These are phyloP conservation scores for Thraustotheca clavata DNA, from an alignment of 352 stramenopile species.

Conservation along the genomic window DNA sequence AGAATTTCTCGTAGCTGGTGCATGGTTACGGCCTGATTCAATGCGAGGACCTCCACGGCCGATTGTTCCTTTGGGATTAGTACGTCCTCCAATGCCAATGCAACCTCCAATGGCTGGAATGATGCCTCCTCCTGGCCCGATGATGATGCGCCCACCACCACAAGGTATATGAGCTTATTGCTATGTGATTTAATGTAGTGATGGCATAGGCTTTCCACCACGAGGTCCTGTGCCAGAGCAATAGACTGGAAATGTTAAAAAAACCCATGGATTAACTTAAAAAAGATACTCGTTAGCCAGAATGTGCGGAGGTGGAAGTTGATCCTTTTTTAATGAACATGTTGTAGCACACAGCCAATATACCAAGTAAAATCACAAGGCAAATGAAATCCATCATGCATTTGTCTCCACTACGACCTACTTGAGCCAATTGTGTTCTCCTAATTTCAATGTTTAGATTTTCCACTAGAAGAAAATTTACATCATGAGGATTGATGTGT, in stretches of 20 bases:
- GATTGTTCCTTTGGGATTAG: not conserved
- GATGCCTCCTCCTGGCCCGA: not conserved
- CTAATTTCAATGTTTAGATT: slow-evolving; percentile 83
- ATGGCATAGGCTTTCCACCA: slow-evolving; percentile 44
- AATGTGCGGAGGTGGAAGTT: not conserved
- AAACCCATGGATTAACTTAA: slow-evolving; percentile 10
- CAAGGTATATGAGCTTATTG: not conserved
- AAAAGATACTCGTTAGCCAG: not conserved
- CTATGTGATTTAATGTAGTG: not conserved
- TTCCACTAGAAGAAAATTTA: slow-evolving; percentile 36
- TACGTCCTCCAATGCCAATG: slow-evolving; percentile 13
- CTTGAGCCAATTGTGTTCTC: slow-evolving; percentile 56
- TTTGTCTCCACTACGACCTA: slow-evolving; percentile 67
- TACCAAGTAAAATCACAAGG: slow-evolving; percentile 73
- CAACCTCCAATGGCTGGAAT: not conserved
- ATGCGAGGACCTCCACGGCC: not conserved
- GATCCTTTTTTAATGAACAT: slow-evolving; percentile 81
- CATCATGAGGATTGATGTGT: not conserved
- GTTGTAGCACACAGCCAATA: slow-evolving; percentile 80
- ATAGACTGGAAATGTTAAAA: not conserved
- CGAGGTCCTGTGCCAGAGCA: slow-evolving; percentile 43
- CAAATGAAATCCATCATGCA: slow-evolving; percentile 89
- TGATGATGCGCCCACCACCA: slow-evolving; percentile 15
- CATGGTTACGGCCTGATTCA: slow-evolving; percentile 17
- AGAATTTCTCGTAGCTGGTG: slow-evolving; percentile 16